Base-by-base conservation (phyloP, 306 rosid species). In the Albizia julibrissin region DNA sequence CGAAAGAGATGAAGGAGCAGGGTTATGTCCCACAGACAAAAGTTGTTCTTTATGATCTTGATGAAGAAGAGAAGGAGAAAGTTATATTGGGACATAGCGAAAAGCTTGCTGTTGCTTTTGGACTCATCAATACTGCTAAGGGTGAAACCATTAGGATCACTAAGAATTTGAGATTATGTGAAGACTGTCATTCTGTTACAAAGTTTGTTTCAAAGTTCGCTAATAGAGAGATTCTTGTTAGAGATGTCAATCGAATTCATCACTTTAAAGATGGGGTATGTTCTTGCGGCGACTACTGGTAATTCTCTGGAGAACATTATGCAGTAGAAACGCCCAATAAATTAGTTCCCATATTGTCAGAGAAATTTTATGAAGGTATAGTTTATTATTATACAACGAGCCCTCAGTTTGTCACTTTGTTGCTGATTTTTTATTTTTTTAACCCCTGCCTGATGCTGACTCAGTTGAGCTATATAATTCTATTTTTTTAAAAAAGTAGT, bases 211-310 rank as follows among this genome's bases (percentile, higher is more conserved):
- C 98, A 21, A 89, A 91, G 87, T 95, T 93, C 64, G 87, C 95
- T 14, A 54, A 89, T 75, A 86, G 92, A 81, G 97, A 95, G 90
- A 93, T 95, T 83, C 87, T 95, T 78, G 98, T 95, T 79, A 93
- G 98, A 84, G 98, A 95, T 69, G 91, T 88, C 84, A 93, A 95
- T 84, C 97, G 98, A 27, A 88, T 93, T 90, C 98, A 95, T 87
- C 92, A 81, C 83, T 95, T 95, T 72, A 87, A 50, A 61, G 91
- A 91, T 44, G 98, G 98, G 40, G 84, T 89, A 77, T 95, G 98
- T 83, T 95, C 98, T 5, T 90, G 98, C 77, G 97, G 92, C 80
- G 98, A 95, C 82, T 95, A 95, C 85, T 95, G 98, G 98, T 91
- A 93, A 87, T 69, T 81, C n/a, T 49, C 40, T 87, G 78, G 70